Conservation (phyloP, 331 rosid genomes). For the Cydonia oblonga region DNA sequence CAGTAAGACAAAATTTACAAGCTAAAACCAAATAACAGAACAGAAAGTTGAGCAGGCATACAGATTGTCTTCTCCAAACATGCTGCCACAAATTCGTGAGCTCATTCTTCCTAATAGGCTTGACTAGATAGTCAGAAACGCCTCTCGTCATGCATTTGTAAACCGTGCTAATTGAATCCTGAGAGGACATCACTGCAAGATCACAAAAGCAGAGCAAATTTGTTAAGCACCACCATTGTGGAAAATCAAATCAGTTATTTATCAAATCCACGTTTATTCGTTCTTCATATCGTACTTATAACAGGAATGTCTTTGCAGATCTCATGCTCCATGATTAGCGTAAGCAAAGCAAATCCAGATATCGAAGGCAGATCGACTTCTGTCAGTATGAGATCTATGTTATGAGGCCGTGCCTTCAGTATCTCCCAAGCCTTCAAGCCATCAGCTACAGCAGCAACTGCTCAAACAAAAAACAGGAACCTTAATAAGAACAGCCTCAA, state of each 20-base stretch:
- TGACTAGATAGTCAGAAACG: conserved; percentile 93
- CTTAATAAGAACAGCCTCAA: conserved; percentile 4
- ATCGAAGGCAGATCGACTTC: conserved; percentile 91
- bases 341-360: conserved; percentile 87
- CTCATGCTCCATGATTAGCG: conserved; percentile 79
- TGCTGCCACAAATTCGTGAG: conserved; percentile 95
- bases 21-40: background rate
- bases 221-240: background rate
- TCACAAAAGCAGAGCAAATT: conserved; percentile 1
- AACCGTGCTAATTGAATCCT: conserved; percentile 78
- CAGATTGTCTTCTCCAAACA: conserved; percentile 96
- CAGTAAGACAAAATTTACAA: background rate
- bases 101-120: conserved; percentile 87
- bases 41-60: conserved; percentile 25
- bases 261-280: conserved; percentile 1
- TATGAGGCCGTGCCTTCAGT: conserved; percentile 57
- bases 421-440: conserved; percentile 96
- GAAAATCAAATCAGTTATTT: background rate
- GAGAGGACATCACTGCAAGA: conserved; percentile 83
- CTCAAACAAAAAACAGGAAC: conserved; percentile 18
- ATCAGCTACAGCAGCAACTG: conserved; percentile 92
- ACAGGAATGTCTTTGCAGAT: conserved; percentile 87
- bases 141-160: conserved; percentile 90
- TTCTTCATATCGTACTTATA: conserved; percentile 53
- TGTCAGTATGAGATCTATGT: conserved; percentile 71